Evolutionary conservation across 768 basidiomycete species (phyloP), one percentile per base, ranked within the genome.

Genomic region (Tulasnella sp.): DNA sequence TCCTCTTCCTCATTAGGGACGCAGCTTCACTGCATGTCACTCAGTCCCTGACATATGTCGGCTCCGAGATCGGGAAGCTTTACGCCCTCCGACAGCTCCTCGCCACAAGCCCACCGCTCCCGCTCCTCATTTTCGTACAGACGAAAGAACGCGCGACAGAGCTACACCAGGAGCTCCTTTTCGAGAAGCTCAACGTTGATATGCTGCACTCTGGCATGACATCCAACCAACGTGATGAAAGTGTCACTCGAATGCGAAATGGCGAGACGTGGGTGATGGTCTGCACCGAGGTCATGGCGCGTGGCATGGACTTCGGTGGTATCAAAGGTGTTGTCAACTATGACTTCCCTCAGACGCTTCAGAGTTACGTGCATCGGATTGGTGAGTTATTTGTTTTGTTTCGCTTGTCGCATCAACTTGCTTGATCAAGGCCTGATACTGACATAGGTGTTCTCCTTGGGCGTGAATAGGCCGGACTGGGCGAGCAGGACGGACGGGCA

Each of bases 291-390:
- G 88, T 98, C 52, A 88, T 98, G 89, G 92, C 91, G 23, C 80
- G 96, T 65, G 96, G 96, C 2, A 93, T 99, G 86, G 96, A 98
- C 69, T 98, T 99, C 76, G 88, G 86, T 70, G 93, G 94, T 9
- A 82, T 95, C 53, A 77, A 84, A 61, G 88, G 97, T 68, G 93
- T 99, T 9, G 85, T 98, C 68, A 99, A 97, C 71, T 94, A 88
- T 67, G 95, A 97, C 72, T 97, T 98, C 72, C 96, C 96, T 2
- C 92, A 86, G 41, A 94, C 83, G 56, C 86, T 95, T 1, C 92
- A 95, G 70, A 93, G 88, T 67, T 99, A 99, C 68, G 80, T 99
- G 44, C 96, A 99, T 71, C 79, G 96, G 23, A 96, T 99, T 53
- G 95, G 90, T 85, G 38, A 49, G 74, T 67, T 60, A 34, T 24